Evolutionary conservation across 805 yeast genomes (phyloP), one percentile per base, ranked within the genome.

Genomic region (Starmerella apis): DNA sequence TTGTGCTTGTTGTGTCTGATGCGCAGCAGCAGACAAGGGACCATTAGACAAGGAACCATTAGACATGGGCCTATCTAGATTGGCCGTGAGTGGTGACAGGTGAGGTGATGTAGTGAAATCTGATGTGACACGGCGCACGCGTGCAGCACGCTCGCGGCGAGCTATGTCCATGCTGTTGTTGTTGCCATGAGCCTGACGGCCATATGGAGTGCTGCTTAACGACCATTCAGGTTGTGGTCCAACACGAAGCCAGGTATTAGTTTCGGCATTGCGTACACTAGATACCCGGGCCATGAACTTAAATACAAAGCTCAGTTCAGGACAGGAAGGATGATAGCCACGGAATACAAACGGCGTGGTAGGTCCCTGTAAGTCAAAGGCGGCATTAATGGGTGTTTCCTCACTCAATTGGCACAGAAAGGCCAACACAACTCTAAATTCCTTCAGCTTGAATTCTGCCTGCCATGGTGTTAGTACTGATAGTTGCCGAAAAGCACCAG

Each of bases 371-470:
- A 18, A 28, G 20, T 27, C 27, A 49, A 55, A 55, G 30, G 35
- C 18, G 9, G 56, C 58, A 13, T 18, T 24, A 13, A 55, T 14
- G 6, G 50, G 48, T 20, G 22, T 28, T 8, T 53, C 54, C 18
- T 39, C 52, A 16, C 53, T 44, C 14, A 55, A 32, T 43, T 47
- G 49, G 14, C 48, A 50, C 14, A 53, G 32, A 23, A 55, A 55
- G 8, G 36, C 18, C 3, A 55, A 50, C 49, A 57, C 43, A n/a
- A 48, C 38, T 8, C 59, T 38, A 41, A 58, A 51, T 48, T 58
- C 61, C 36, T 47, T 51, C 32, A 56, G 49, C 50, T 54, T 54
- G 24, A 54, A 43, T 23, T 50, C 58, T 8, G 56, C 47, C 36
- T 52, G 51, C 45, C 58, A 54, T 13, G 60, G 55, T 13, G 55